Conservation (phyloP, 495 filamentous ascomycete species). For the Penicillium coprophilum region DNA sequence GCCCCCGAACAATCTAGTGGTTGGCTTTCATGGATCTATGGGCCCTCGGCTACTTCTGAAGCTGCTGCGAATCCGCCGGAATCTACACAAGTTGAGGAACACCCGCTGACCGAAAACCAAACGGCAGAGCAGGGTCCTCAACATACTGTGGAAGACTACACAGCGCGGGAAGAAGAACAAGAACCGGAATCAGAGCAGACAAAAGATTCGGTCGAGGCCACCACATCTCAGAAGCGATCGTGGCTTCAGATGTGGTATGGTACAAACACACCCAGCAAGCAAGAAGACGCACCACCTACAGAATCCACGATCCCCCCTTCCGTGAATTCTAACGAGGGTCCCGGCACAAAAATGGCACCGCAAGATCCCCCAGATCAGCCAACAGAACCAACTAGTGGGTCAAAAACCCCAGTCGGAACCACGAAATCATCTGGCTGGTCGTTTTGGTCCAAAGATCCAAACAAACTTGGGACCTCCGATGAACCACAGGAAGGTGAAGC, state of each 20-base stretch:
- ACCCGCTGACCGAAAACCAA: constrained; percentile 22
- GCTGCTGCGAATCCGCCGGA: constrained; percentile 1
- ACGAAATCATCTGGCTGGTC: constrained; percentile 72
- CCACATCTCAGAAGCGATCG: constrained; percentile 38
- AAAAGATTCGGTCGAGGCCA: constrained; percentile 22
- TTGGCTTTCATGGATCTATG: constrained; percentile 62
- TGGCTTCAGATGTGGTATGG: constrained; percentile 54
- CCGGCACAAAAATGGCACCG: constrained; percentile 25
- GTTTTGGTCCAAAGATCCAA: constrained; percentile 74
- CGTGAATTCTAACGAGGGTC: constrained; percentile 16
- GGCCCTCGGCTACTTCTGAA: constrained; percentile 19
- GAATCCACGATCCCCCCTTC: constrained; percentile 25
- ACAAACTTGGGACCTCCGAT: constrained; percentile 40
- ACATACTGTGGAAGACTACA: constrained; percentile 19
- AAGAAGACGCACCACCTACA: constrained; percentile 26
- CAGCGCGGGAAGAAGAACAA: constrained; percentile 17
- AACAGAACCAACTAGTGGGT: constrained; percentile 32
- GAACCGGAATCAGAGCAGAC: constrained; percentile 14
- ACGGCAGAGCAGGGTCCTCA: constrained; percentile 19
- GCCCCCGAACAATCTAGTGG: constrained; percentile 41
- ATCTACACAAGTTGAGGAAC: constrained; percentile 20
- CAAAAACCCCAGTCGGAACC: constrained; percentile 38
- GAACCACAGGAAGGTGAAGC: constrained; percentile 47
- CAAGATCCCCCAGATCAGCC: constrained; percentile 19
- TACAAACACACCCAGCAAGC: constrained; percentile 28